Evolutionary conservation across 805 yeast species (phyloP), one percentile per base, ranked within the genome.

Genomic region (Komagataella kurtzmanii): DNA sequence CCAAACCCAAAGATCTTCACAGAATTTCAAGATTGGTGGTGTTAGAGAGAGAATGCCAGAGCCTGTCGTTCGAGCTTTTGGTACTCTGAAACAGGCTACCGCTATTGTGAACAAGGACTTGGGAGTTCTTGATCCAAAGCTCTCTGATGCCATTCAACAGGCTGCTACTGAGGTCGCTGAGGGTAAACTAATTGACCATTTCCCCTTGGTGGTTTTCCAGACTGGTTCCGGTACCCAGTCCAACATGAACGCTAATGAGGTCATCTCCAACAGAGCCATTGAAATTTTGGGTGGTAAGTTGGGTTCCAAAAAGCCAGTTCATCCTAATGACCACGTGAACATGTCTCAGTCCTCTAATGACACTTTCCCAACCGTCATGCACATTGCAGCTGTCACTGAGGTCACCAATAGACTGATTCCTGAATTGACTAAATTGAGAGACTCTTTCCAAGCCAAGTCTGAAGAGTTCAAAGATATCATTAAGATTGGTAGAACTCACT

Each of bases 331-430:
- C 71, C 98, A 93, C 72, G 95, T 90, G 63, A 93, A 93, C 77
- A 90, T 88, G 88, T 87, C 97, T 17, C 98, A 93, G 74, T 88
- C 96, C n/a, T 88, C 97, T 48, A 93, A 93, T 69, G 99, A 93
- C 72, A 93, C 98, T 52, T 93, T 93, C 86, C 99, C 99, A 59
- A 90, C 99, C 44, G 99, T 91, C 52, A 93, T 93, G 99, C 99
- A 93, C 75, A 91, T 93, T 71, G 97, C 99, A 53, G 97, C 98
- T 17, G 97, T 90, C 56, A 79, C 85, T 46, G 96, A 91, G 74
- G 86, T 91, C 71, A 72, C 83, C 51, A 63, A 77, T 65, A 73
- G 75, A 46, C 77, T 93, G 68, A 59, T 91, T 51, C 99, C 99
- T 17, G 87, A 88, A 64, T 76, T 93, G 65, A 74, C 78, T 53